Base-by-base conservation (phyloP, 495 filamentous ascomycete genomes). In the Aspergillus saccharolyticus region DNA sequence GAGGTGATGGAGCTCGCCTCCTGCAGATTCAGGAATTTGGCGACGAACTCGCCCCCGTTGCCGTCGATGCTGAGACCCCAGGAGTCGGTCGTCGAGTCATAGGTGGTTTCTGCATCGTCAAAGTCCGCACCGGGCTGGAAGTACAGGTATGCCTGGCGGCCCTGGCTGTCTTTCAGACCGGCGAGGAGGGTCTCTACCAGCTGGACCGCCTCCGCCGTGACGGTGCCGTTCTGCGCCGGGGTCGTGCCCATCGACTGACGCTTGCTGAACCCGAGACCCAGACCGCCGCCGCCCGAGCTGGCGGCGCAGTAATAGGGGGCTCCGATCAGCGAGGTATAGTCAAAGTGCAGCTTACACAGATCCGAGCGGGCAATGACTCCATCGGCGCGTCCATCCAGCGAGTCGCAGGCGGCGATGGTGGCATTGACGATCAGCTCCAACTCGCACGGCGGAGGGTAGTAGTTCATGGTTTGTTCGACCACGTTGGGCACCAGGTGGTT, bases 401-500 rank as follows among this genome's bases (percentile, higher is more conserved):
- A 30, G 55, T 83, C 79, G 44, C 80, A 83, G 17, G 71, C 69
- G 1, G 67, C 64, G 25, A 90, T 77, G 4, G 85, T 86, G 9
- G 84, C 84, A 42, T 81, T 81, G 52, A 90, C 74, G 6, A 87
- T 87, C 66, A 90, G 86, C 65, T 89, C 87, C n/a, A 90, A 79
- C 69, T 90, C 87, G 78, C 4, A 90, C 77, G 89, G 79, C 0
- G 87, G 83, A 3, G 87, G 85, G 65, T 89, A 86, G 63, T 90
- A 90, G 70, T 90, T 87, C 7, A 90, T 74, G 0, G 74, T 90
- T 72, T 87, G 82, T 78, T 89, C 89, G 73, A 90, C 87, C 64
- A 90, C 87, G n/a, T 83, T 46, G 44, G 44, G 20, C 15, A 46
- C 44, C 2, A 46, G 44, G 17, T 46, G 44, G 44, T 46, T 46